Percentiles rank a stretch among this genome's conserved stretches.
phyloP scores from a whole-genome alignment of 257 asterid genomes.

The Penstemon davidsonii region DNA sequence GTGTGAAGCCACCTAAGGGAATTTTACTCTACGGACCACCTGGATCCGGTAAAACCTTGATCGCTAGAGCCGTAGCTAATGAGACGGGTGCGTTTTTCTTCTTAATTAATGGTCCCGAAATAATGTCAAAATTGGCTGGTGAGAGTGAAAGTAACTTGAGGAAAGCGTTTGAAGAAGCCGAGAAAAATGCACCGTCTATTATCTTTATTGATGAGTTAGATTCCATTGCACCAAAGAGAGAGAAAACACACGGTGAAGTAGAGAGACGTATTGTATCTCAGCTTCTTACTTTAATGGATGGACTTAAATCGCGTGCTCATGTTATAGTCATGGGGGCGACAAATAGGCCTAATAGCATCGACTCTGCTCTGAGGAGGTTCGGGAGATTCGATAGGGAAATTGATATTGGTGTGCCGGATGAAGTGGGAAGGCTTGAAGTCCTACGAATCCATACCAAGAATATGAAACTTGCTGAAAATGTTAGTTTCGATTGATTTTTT shows the following conservation, averaged over 20 bases:
- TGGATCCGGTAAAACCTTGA: conserved; percentile 51
- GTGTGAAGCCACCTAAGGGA: conserved; percentile 57
- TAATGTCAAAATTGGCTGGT: conserved; percentile 52
- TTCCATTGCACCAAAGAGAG: conserved; percentile 57
- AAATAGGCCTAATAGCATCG: conserved; percentile 46
- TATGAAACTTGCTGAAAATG: conserved; percentile 54
- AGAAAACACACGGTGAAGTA: conserved; percentile 52
- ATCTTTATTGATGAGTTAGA: conserved; percentile 47
- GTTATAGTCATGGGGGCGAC: conserved; percentile 54
- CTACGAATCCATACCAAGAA: conserved; percentile 47
- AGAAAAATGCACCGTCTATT: conserved; percentile 47
- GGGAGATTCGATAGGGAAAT: conserved; percentile 55
- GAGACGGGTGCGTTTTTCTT: conserved; percentile 56
- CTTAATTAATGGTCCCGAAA: conserved; percentile 46
- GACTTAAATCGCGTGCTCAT: conserved; percentile 47
- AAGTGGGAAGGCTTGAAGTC: conserved; percentile 50
- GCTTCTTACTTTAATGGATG: conserved; percentile 53
- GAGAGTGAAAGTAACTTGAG: conserved; percentile 55
- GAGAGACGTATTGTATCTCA: conserved; percentile 52
- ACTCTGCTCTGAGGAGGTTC: conserved; percentile 45
- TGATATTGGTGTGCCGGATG: conserved; percentile 55
- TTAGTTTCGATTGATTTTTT: conserved; percentile 30
- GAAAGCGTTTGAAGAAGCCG: conserved; percentile 55
- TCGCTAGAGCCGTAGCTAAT: conserved; percentile 54
- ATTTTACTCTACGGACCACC: conserved; percentile 53